phyloP scores from a whole-genome alignment of 2,329 filamentous ascomycete species.

The Chalaropsis thielavioides region DNA sequence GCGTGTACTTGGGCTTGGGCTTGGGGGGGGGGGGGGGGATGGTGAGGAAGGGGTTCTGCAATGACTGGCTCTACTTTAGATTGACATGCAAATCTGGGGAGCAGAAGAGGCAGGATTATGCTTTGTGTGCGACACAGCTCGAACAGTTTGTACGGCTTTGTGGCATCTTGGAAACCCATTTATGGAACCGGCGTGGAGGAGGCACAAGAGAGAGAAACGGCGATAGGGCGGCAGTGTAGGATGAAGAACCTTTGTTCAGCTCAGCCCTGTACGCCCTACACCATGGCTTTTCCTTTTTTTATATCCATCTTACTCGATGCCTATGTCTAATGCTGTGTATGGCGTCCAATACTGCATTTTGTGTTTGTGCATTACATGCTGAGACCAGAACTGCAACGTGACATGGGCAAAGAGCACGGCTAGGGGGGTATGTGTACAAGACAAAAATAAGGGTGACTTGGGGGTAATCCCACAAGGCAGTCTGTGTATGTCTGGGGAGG shows the following conservation, averaged over 20 bases:
- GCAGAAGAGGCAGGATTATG: not conserved
- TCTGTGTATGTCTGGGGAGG: not conserved
- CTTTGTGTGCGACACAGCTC: not conserved
- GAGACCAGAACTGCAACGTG: not conserved
- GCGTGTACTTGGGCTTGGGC: not conserved
- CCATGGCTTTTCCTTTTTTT: not conserved
- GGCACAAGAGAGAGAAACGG: not conserved
- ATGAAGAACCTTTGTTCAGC: conserved; percentile 5
- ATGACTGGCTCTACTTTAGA: not conserved
- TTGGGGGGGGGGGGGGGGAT: not conserved
- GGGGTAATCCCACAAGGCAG: not conserved
- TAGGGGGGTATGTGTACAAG: not conserved
- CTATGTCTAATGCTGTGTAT: not conserved
- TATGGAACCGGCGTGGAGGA: not conserved
- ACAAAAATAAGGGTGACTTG: not conserved
- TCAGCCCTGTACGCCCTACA: conserved; percentile 1
- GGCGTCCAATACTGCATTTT: not conserved
- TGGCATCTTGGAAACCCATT: not conserved
- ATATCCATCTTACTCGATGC: not conserved
- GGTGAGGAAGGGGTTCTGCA: not conserved
- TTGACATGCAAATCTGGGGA: not conserved
- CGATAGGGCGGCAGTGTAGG: not conserved
- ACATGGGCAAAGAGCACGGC: not conserved
- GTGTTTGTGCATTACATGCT: not conserved
- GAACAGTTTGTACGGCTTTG: not conserved